Base-by-base conservation (phyloP, 257 asterid genomes). In the Solanum virginianum region DNA sequence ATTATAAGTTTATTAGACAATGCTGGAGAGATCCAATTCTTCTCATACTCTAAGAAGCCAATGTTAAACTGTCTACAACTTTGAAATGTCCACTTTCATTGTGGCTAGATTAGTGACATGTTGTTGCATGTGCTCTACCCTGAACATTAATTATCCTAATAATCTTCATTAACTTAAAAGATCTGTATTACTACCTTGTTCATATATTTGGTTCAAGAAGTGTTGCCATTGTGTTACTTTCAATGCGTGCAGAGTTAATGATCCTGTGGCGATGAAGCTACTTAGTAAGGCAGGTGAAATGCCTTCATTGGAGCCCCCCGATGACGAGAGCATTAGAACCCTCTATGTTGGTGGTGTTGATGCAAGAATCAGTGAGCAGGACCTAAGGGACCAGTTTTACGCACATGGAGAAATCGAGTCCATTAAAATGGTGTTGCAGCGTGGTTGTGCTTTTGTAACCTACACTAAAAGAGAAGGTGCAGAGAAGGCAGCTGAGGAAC, bases 251-350 rank as follows among this genome's bases (percentile, higher is more conserved):
- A 97, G 99, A 81, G 91, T 97, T 32, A 95, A 97, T 56, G 99
- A 97, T 88, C 98, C 98, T 13, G 99, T 97, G 89, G 99, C 99
- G 9, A 2, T 92, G 91, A 97, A 95, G 92, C 94, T 97, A 45
- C 96, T 97, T 41, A 87, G 88, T 88, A 95, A 94, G 91, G 99
- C 99, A 22, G 99, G 99, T 80, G 99, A 97, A 88, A 97, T 95
- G 99, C 99, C 99, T 84, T 91, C 99, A 26, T 86, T 97, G 83
- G 99, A 95, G 89, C 98, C 99, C 65, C 99, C 99, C 7, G 98
- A 97, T 3, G 99, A 97, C 24, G 98, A 93, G 90, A 92, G 92
- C 92, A 95, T 97, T 81, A 93, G 97, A 90, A 94, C 99, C 89
- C 98, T 97, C 10, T 95, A 97, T 54, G 90, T 97, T 12, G 99